phyloP scores from a whole-genome alignment of 257 asterid species.

The Nicotiana tabacum region DNA sequence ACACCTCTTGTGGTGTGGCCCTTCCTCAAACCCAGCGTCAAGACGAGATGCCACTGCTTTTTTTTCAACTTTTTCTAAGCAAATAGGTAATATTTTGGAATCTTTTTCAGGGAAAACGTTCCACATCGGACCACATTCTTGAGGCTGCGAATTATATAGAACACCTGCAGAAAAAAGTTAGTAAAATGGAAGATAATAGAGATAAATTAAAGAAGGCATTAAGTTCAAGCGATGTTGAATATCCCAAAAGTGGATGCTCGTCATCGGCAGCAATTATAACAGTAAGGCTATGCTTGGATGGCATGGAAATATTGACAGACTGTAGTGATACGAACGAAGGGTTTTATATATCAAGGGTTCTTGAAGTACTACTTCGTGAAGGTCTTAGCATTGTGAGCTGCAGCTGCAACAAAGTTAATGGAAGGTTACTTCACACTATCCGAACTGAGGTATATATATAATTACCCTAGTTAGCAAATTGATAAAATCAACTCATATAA shows the following conservation, averaged over 20 bases:
- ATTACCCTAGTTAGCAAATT: background rate
- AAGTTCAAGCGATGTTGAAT: background rate
- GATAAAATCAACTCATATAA: background rate
- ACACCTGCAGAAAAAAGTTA: slow-evolving; percentile 23
- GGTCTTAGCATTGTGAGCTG: slow-evolving; percentile 36
- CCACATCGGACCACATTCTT: slow-evolving; percentile 40
- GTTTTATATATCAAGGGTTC: slow-evolving; percentile 34
- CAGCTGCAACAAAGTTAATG: slow-evolving; percentile 23
- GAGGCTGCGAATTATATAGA: slow-evolving; percentile 37
- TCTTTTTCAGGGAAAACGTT: slow-evolving; percentile 37
- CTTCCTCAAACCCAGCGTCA: too few relatives aligned
- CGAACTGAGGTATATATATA: slow-evolving; percentile 33
- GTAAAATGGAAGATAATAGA: slow-evolving; percentile 24
- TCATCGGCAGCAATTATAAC: slow-evolving; percentile 19
- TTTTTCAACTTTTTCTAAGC: too few relatives aligned
- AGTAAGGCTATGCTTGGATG: slow-evolving; percentile 32
- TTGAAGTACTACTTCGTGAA: slow-evolving; percentile 26
- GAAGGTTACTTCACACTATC: slow-evolving; percentile 28
- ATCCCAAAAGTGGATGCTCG: background rate
- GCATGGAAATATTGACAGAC: slow-evolving; percentile 36
- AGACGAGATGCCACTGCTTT: too few relatives aligned
- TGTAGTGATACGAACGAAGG: slow-evolving; percentile 14
- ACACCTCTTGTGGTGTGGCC: too few relatives aligned
- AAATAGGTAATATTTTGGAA: background rate
- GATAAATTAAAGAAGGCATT: slow-evolving; percentile 8